These are phyloP conservation scores for Hevea brasiliensis DNA, from an alignment of 345 rosid species.

Conservation along the genomic window DNA sequence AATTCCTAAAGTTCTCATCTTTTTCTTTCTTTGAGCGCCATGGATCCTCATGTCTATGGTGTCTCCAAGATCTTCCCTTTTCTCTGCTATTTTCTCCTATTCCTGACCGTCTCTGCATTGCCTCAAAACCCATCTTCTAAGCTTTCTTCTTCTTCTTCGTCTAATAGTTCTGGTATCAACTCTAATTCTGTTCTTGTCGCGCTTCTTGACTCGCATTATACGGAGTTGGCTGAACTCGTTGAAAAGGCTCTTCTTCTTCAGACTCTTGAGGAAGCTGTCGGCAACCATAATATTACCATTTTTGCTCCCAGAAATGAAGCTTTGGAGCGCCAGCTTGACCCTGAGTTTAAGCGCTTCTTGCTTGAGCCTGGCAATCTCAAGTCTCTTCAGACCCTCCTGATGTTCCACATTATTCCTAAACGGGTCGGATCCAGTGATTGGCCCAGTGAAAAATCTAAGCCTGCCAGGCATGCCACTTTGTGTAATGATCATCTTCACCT, in stretches of 20 bases:
- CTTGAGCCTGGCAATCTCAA: conserved; percentile 39
- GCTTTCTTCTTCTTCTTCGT: conserved; percentile 17
- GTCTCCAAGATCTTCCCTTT: conserved; percentile 29
- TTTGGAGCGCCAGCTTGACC: conserved; percentile 33
- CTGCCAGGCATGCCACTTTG: conserved; percentile 49
- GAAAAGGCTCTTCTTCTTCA: conserved; percentile 39
- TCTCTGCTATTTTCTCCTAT: conserved; percentile 24
- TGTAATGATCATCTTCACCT: conserved; percentile 53
- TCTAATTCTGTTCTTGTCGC: conserved; percentile 38
- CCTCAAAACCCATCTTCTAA: conserved; percentile 37
- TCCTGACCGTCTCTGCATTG: conserved; percentile 45
- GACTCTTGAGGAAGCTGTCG: conserved; percentile 34
- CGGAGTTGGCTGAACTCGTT: conserved; percentile 38
- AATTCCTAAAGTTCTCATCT: background rate
- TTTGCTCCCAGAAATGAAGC: conserved; percentile 37
- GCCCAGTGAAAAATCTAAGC: conserved; percentile 14
- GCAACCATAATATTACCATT: conserved; percentile 34
- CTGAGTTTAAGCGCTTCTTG: conserved; percentile 36
- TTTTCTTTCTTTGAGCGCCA: conserved; percentile 35
- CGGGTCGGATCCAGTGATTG: conserved; percentile 29
- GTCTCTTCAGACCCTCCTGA: conserved; percentile 33
- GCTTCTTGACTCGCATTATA: conserved; percentile 39
- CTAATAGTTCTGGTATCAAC: conserved; percentile 1
- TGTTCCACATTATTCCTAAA: conserved; percentile 33
- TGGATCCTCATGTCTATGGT: conserved; percentile 53